phyloP scores from a whole-genome alignment of 805 yeast species.

The Suhomyces sp. region DNA sequence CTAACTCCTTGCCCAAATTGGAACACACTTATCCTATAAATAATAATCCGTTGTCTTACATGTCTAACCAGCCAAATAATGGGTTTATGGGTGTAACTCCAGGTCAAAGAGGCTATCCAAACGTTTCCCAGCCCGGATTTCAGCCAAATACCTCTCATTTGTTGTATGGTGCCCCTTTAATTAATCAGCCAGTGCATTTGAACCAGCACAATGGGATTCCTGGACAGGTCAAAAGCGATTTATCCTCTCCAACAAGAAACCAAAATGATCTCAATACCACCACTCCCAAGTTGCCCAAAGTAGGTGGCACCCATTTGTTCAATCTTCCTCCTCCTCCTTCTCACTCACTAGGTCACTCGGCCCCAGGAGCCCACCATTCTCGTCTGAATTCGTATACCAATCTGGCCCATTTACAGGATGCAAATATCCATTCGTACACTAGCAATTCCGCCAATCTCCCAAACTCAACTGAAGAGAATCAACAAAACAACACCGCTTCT shows the following conservation, averaged over 20 bases:
- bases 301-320: slow-evolving; percentile 23
- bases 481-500: slow-evolving; percentile 7
- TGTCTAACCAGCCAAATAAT: slow-evolving; percentile 11
- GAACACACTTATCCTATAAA: slow-evolving; percentile 16
- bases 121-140: slow-evolving; percentile 6
- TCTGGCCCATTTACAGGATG: no score
- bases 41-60: slow-evolving; percentile 23
- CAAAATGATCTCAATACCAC: slow-evolving; percentile 16
- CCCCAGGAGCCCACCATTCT: slow-evolving; percentile 24
- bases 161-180: slow-evolving; percentile 22
- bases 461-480: slow-evolving; percentile 9
- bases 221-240: slow-evolving; percentile 32
- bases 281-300: slow-evolving; percentile 35
- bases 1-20: slow-evolving; percentile 17
- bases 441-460: no score
- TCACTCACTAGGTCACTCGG: slow-evolving; percentile 13
- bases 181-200: slow-evolving; percentile 13
- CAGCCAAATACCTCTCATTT: slow-evolving; percentile 19
- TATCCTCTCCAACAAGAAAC: slow-evolving; percentile 34
- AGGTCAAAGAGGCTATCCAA: slow-evolving; percentile 10
- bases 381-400: slow-evolving; percentile 28
- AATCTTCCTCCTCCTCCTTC: slow-evolving; percentile 31
- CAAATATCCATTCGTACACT: no score
- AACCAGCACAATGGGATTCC: slow-evolving; percentile 2
- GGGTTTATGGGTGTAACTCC: slow-evolving; percentile 1